phyloP scores from a whole-genome alignment of 768 basidiomycete species.

The Terana coerulea region DNA sequence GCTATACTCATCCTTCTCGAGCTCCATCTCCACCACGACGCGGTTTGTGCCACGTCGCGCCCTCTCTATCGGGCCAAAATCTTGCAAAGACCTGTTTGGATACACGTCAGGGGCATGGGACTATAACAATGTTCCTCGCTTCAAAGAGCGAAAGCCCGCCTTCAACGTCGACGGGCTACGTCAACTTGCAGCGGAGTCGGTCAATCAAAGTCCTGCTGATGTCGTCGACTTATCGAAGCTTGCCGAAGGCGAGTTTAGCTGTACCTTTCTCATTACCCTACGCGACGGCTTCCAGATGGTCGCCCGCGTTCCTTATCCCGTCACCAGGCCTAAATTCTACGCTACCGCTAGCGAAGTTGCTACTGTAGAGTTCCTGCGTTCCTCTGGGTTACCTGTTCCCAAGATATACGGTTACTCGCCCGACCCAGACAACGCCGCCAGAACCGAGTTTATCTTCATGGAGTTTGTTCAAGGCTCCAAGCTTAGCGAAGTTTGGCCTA shows the following conservation, averaged over 20 bases:
- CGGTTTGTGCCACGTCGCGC: no score
- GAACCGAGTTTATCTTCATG: conserved; percentile 14
- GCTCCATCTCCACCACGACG: no score
- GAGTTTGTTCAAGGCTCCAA: conserved; percentile 7
- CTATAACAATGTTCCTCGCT: conserved; percentile 40
- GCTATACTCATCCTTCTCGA: no score
- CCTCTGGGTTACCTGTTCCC: conserved; percentile 19
- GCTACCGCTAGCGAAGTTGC: conserved; percentile 23
- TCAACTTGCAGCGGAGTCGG: conserved; percentile 40
- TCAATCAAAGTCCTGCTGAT: conserved; percentile 33
- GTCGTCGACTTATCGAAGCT: conserved; percentile 35
- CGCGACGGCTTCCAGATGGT: conserved; percentile 19
- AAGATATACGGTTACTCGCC: conserved; percentile 21
- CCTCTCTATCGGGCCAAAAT: no score
- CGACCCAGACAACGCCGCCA: conserved; percentile 5
- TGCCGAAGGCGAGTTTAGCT: conserved; percentile 34
- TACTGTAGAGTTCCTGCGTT: conserved; percentile 19
- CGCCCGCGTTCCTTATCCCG: conserved; percentile 21
- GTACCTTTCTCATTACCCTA: conserved; percentile 29
- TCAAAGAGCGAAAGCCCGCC: conserved; percentile 36
- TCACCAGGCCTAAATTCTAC: conserved; percentile 18
- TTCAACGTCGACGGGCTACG: conserved; percentile 36
- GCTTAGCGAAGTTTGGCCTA: conserved; percentile 6
- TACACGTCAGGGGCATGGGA: neutral
- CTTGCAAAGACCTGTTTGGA: neutral